Conservation (phyloP, 371 early-diverging fungal genomes). For the Syncephalis fuscata region DNA sequence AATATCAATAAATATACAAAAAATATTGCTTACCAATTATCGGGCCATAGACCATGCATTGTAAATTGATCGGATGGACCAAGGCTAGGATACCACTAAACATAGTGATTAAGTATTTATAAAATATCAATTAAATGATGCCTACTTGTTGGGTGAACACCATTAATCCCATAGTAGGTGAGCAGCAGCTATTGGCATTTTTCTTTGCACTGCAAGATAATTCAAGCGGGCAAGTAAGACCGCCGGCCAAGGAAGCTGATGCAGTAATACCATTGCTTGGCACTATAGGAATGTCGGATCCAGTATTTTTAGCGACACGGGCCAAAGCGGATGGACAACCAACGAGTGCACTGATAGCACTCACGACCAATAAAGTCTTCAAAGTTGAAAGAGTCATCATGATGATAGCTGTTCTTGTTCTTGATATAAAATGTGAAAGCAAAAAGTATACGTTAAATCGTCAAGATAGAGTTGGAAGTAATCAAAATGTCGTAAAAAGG, state of each 20-base stretch:
- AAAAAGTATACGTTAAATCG: too few relatives aligned
- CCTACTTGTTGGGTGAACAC: slow-evolving; percentile 25
- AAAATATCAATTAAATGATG: not conserved
- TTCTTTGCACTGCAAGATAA: slow-evolving; percentile 22
- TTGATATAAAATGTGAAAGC: too few relatives aligned
- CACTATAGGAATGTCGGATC: too few relatives aligned
- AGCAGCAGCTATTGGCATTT: slow-evolving; percentile 33
- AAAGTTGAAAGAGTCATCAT: too few relatives aligned
- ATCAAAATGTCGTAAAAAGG: too few relatives aligned
- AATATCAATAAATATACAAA: slow-evolving; percentile 3
- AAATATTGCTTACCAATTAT: slow-evolving; percentile 24
- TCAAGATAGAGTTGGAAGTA: too few relatives aligned
- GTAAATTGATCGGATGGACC: slow-evolving; percentile 36
- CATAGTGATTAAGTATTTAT: not conserved
- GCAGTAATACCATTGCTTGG: too few relatives aligned
- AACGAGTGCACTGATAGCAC: too few relatives aligned
- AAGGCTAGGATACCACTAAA: slow-evolving; percentile 23
- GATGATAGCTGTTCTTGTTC: too few relatives aligned
- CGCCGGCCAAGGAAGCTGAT: not conserved
- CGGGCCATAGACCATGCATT: slow-evolving; percentile 76
- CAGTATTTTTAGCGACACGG: too few relatives aligned
- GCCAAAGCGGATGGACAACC: too few relatives aligned
- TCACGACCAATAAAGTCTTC: too few relatives aligned
- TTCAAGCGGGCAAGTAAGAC: slow-evolving; percentile 9
- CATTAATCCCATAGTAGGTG: slow-evolving; percentile 36